Conservation (phyloP, 345 rosid species). For the Excoecaria agallocha region DNA sequence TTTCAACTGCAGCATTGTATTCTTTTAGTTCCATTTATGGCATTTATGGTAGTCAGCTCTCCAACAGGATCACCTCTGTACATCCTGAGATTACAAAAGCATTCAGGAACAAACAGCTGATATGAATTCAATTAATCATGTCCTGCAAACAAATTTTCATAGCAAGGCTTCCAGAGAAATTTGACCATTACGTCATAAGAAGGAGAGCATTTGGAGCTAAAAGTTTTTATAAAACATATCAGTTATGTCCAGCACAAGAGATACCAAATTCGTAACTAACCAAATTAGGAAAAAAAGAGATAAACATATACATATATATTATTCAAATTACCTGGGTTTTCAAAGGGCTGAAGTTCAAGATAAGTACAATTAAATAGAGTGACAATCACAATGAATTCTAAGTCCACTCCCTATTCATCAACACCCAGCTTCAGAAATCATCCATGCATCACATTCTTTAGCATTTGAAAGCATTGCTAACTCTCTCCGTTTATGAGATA, state of each 20-base stretch:
- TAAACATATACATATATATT: neutral
- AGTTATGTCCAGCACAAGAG: neutral
- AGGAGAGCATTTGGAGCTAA: neutral
- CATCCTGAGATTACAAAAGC: neutral
- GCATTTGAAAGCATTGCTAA: constrained; percentile 8
- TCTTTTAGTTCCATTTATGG: constrained; percentile 2
- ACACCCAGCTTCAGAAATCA: constrained; percentile 27
- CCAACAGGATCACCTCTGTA: neutral
- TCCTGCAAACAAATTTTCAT: neutral
- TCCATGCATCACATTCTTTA: constrained; percentile 15
- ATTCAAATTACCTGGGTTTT: neutral
- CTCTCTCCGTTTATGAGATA: constrained; percentile 18
- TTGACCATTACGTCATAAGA: neutral
- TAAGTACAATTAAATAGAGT: constrained; percentile 3
- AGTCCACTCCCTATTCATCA: constrained; percentile 2
- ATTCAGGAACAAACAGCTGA: neutral
- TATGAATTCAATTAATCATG: neutral
- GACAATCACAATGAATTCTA: neutral
- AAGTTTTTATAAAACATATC: neutral
- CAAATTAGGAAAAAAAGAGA: constrained; percentile 5
- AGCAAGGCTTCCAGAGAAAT: neutral
- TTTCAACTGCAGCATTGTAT: neutral
- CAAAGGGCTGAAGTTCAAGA: neutral
- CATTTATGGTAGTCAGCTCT: neutral
- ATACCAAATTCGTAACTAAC: neutral